Base-by-base conservation (phyloP, 2,329 filamentous ascomycete species). In the Teratosphaeria gauchensis region DNA sequence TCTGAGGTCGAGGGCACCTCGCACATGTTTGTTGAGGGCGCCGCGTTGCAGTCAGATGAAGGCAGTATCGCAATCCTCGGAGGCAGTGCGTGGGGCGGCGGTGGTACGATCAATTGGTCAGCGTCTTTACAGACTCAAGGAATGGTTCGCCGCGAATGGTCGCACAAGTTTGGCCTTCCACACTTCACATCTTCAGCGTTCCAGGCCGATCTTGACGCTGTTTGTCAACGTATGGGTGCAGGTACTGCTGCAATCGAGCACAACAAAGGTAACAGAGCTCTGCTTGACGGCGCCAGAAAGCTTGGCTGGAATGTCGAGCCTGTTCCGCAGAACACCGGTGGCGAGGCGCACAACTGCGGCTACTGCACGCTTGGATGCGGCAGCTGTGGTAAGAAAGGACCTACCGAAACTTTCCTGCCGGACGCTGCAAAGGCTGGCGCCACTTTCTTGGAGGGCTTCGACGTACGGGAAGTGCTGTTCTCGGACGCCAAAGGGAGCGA, bases 91-190 rank as follows among this genome's bases (percentile, higher is more conserved):
- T 95, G 88, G 84, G 92, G 92, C 32, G 92, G 92, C 51, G 92
- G 92, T 58, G 91, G 91, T 5, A 90, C 89, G 0, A 75, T 96
- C 66, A 96, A 96, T 73, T 96, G 91, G 91, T 88, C 78, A 28
- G 83, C 83, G 5, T 80, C 79, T 3, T 69, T 86, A 16, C 82
- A 86, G 64, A 88, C 89, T 0, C 89, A 92, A 69, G 84, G 82
- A 30, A 88, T 80, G 63, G 89, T 96, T 1, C 83, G 91, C 3
- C 78, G 84, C 64, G 90, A 96, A 73, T 96, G 92, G 92, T 86
- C 89, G 0, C 77, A 82, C 55, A 73, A 78, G 54, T 71, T 71
- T 52, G 85, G 85, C 0, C 76, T 96, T 28, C 80, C 82, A 0
- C 87, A 95, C 66, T 95, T 95, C 71, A 84, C 83, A 0, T 85